These are phyloP conservation scores for Hymenoscyphus scutula DNA, from an alignment of 2,329 filamentous ascomycete genomes.

Conservation along the genomic window DNA sequence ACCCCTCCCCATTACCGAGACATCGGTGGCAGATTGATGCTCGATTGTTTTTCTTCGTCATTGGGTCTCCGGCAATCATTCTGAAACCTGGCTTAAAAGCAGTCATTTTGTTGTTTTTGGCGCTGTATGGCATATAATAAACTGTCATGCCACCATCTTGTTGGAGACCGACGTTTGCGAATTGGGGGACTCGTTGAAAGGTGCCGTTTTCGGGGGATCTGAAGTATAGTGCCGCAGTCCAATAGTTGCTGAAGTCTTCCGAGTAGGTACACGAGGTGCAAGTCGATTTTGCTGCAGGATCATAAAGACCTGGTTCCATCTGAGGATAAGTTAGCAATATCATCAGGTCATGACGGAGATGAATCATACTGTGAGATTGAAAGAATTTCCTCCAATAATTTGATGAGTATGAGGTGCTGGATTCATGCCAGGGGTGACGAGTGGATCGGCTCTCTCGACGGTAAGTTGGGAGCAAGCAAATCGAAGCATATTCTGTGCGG, in stretches of 20 bases:
- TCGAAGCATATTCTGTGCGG: conserved; percentile 22
- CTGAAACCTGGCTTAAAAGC: conserved; percentile 56
- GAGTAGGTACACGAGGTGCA: conserved; percentile 37
- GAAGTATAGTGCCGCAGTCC: conserved; percentile 35
- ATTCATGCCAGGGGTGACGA: conserved; percentile 49
- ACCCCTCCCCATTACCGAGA: conserved; percentile 38
- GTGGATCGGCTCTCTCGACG: conserved; percentile 56
- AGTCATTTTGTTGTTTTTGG: conserved; percentile 42
- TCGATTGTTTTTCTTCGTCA: conserved; percentile 43
- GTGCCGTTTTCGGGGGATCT: conserved; percentile 31
- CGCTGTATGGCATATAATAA: conserved; percentile 34
- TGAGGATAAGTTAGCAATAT: conserved; percentile 22
- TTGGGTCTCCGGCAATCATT: conserved; percentile 61
- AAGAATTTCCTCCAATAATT: conserved; percentile 25
- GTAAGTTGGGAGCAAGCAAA: conserved; percentile 33
- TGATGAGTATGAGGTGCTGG: conserved; percentile 26
- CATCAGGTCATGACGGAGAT: neutral
- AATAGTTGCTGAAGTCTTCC: conserved; percentile 39
- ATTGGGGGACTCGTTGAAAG: conserved; percentile 31
- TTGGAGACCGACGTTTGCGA: conserved; percentile 30
- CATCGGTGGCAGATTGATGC: conserved; percentile 56
- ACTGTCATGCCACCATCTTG: conserved; percentile 39
- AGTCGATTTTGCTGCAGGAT: conserved; percentile 29
- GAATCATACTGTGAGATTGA: conserved; percentile 18
- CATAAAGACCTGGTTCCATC: conserved; percentile 34